A percentile compares a stretch with the other conserved stretches of the same genome.
Evolutionary conservation across 495 filamentous ascomycete genomes (phyloP).

Genomic region (Hypoxylon perforatum): DNA sequence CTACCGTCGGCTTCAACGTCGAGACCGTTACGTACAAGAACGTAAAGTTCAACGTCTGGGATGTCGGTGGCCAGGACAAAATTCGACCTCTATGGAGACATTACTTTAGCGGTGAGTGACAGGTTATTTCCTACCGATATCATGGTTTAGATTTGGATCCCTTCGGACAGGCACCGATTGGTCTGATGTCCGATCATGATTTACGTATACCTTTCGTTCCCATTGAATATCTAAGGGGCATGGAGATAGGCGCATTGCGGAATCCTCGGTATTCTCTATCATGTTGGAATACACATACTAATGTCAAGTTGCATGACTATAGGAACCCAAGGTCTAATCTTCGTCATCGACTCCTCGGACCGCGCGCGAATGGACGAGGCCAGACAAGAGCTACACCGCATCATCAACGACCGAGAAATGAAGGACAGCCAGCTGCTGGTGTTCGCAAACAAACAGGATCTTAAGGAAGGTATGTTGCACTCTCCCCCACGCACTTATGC

Average conservation of each 20-base stretch:
- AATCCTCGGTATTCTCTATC: no score
- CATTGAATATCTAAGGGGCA: no score
- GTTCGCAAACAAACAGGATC: slow-evolving; percentile 98
- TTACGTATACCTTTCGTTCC: no score
- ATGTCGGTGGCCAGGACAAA: slow-evolving; percentile 99
- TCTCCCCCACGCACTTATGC: slow-evolving; percentile 1
- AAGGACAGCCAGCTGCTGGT: slow-evolving; percentile 93
- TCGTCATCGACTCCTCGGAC: slow-evolving; percentile 95
- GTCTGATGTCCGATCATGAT: no score
- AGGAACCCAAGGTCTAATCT: slow-evolving; percentile 97
- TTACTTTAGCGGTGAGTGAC: slow-evolving; percentile 88
- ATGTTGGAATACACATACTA: not conserved
- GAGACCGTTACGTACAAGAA: slow-evolving; percentile 99
- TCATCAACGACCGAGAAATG: slow-evolving; percentile 98
- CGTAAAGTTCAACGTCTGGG: slow-evolving; percentile 99
- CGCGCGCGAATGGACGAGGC: slow-evolving; percentile 89
- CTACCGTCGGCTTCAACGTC: slow-evolving; percentile 98
- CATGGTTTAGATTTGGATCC: not conserved
- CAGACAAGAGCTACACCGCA: slow-evolving; percentile 87
- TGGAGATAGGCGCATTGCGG: no score
- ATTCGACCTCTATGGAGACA: slow-evolving; percentile 97
- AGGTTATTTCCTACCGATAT: not conserved
- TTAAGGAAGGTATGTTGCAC: slow-evolving; percentile 75
- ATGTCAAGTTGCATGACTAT: slow-evolving; percentile 26
- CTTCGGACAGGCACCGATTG: no score